Base-by-base conservation (phyloP, 1,284 basidiomycete genomes). In the Coniferiporia sulphurascens region DNA sequence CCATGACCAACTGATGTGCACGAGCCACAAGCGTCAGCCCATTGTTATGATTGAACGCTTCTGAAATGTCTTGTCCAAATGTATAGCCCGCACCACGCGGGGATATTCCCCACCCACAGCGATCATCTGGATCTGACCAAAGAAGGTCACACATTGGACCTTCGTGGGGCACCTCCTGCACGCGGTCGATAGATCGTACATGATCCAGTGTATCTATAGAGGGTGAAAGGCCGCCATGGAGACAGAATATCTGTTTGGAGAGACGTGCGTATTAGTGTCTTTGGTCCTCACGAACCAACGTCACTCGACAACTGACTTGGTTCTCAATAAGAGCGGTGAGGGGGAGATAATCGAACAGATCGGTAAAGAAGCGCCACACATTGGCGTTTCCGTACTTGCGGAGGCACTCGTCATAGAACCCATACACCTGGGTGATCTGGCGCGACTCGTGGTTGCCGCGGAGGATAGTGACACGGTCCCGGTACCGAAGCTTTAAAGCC, bases 371-470 rank as follows among this genome's bases (percentile, higher is more conserved):
- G 71, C 96, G 91, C 96, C 96, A 99, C 51, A 99, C 97, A 72
- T 98, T 99, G 69, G 95, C 95, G 76, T 98, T 98, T 60, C 97
- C 97, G 77, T 99, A 99, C 80, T 99, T 99, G 72, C 97, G 87
- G 69, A 98, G 82, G 71, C 96, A 99, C 76, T 99, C 96, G 80
- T 99, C 96, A 77, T 99, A 99, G 73, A 99, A 99, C 36, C 96
- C 96, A 71, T 99, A 99, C 13, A 99, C 96, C 76, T 99, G 96
- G 35, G 97, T 99, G 79, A 99, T 99, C 81, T 99, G 96, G 70
- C 96, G 85, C 63, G 91, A 95, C 77, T 99, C 97, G 82, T 99
- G 96, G 75, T 99, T 99, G 43, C 96, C 96, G 63, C 96, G 89
- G 53, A 99, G 82, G 72, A 99, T 98, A 62, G 97, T 99, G 66